These are phyloP conservation scores for Penicillium waksmanii DNA, from an alignment of 495 filamentous ascomycete species.

Conservation along the genomic window DNA sequence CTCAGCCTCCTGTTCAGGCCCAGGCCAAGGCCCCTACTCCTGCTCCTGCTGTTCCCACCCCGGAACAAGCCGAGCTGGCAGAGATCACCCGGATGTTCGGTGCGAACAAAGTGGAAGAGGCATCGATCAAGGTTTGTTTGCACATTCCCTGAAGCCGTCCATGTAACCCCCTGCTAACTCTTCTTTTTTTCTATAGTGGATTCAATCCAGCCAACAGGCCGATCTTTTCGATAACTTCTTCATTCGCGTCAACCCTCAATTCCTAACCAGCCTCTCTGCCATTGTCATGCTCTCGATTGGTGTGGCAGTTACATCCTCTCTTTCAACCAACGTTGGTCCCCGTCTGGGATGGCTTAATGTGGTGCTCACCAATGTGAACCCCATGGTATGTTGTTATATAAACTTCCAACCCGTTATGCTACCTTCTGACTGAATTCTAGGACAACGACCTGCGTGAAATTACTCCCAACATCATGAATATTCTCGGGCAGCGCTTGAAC, in stretches of 20 bases:
- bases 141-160: not conserved
- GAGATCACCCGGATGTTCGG: slow-evolving; percentile 68
- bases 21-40: slow-evolving; percentile 21
- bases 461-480: slow-evolving; percentile 63
- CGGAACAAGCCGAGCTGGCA: slow-evolving; percentile 67
- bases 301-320: slow-evolving; percentile 73
- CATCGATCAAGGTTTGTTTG: slow-evolving; percentile 58
- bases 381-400: slow-evolving; percentile 40
- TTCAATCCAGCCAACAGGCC: slow-evolving; percentile 75
- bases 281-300: slow-evolving; percentile 83
- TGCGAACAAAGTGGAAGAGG: slow-evolving; percentile 72
- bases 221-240: slow-evolving; percentile 84
- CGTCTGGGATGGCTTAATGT: slow-evolving; percentile 80
- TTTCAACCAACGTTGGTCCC: slow-evolving; percentile 65
- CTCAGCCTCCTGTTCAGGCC: slow-evolving; percentile 7
- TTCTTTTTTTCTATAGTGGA: slow-evolving; percentile 63
- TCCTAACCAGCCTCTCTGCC: slow-evolving; percentile 65
- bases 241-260: slow-evolving; percentile 70
- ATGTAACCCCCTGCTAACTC: slow-evolving; percentile 23
- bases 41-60: slow-evolving; percentile 40
- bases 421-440: slow-evolving; percentile 39
- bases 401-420: slow-evolving; percentile 4
- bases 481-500: slow-evolving; percentile 72
- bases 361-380: slow-evolving; percentile 53
- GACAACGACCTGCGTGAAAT: slow-evolving; percentile 77